Evolutionary conservation across 2,329 filamentous ascomycete species (phyloP).

Genomic region (Aspergillus caelatus): DNA sequence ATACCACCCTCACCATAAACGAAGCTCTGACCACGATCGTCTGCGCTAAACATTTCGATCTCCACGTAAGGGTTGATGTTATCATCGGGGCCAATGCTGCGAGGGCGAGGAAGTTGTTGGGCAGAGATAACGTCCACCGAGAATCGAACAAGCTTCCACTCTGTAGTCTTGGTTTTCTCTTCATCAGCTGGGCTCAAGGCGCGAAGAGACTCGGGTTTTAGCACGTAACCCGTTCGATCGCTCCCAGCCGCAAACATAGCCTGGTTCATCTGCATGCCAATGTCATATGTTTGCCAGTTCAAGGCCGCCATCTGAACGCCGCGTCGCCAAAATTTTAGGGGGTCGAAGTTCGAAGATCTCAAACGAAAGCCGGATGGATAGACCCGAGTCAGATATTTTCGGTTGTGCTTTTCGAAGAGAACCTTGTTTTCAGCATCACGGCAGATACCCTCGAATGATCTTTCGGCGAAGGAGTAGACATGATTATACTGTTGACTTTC

Average conservation of each 20-base stretch:
- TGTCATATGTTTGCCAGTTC: constrained; percentile 98
- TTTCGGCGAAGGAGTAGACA: constrained; percentile 92
- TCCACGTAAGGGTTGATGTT: constrained; percentile 92
- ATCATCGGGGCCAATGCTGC: constrained; percentile 69
- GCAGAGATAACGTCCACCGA: constrained; percentile 88
- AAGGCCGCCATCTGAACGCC: constrained; percentile 97
- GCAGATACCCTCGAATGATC: constrained; percentile 79
- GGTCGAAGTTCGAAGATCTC: constrained; percentile 91
- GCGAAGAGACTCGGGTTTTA: constrained; percentile 86
- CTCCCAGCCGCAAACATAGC: constrained; percentile 94
- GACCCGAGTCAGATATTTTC: constrained; percentile 87
- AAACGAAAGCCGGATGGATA: constrained; percentile 85
- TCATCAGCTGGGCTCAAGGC: constrained; percentile 26
- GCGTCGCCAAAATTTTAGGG: constrained; percentile 87
- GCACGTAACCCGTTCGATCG: constrained; percentile 86
- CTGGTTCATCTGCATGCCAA: constrained; percentile 93
- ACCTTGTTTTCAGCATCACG: constrained; percentile 75
- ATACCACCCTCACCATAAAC: constrained; percentile 68
- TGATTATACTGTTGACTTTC: constrained; percentile 90
- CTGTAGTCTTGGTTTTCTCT: constrained; percentile 60
- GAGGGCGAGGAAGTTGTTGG: constrained; percentile 86
- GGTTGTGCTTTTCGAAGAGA: constrained; percentile 84
- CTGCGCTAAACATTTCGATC: constrained; percentile 90
- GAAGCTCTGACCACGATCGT: constrained; percentile 81
- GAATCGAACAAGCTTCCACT: constrained; percentile 82